Base-by-base conservation (phyloP, 1,139 yeast genomes). In the Hansenula lynferdii region DNA sequence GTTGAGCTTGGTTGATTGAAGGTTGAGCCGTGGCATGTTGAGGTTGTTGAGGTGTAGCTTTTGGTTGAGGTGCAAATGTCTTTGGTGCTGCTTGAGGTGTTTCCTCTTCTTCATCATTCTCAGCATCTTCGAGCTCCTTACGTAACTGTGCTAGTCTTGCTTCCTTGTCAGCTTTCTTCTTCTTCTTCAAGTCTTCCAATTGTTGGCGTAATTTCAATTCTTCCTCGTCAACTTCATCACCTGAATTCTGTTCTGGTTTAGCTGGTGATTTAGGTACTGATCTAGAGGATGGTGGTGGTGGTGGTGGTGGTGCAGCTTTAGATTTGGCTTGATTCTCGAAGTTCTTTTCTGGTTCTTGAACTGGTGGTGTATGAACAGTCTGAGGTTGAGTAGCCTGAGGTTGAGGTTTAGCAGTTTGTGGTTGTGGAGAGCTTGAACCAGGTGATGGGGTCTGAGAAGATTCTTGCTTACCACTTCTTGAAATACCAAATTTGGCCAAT, bases 401-500 rank as follows among this genome's bases (percentile, higher is more conserved):
- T 25, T 28, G 30, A 9, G 45, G 39, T 28, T 32, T 29, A 22
- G 33, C 28, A n/a, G 38, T 9, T 11, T 30, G 35, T 28, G 43
- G 28, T 16, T 9, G 25, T 30, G 48, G 43, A 37, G 58, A 35
- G 33, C 54, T 40, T 35, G 54, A 35, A n/a, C n/a, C n/a, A n/a
- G n/a, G n/a, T n/a, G n/a, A 23, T 30, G 46, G 31, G 36, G 50
- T 24, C 24, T 48, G 26, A 49, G 57, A 14, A 38, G 53, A 34
- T 38, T 56, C 58, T 8, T 53, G 38, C 33, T 55, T 48, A 3
- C 61, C 57, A 9, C 33, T 36, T 49, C 54, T 40, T 31, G 53
- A 33, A 39, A 86, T 75, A 5, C 97, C 97, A 44, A 90, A 72
- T 49, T 84, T 85, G 1, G 96, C 96, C 56, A 90, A 70, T 52